Evolutionary conservation across 2,329 filamentous ascomycete genomes (phyloP).

Genomic region (Fonsecaea monophora): DNA sequence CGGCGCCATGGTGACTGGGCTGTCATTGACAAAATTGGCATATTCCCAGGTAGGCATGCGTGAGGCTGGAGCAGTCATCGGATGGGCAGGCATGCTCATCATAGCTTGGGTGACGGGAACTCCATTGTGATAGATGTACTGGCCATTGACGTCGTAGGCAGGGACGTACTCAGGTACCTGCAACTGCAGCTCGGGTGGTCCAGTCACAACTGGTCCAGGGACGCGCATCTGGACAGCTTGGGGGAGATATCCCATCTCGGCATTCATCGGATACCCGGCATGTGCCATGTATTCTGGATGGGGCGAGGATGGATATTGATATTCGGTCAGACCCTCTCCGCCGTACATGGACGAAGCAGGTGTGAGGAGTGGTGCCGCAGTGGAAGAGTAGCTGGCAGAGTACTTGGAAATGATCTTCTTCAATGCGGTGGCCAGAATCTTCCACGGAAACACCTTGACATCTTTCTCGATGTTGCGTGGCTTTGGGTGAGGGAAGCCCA

Average conservation of each 20-base stretch:
- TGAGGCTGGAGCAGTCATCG: conserved; percentile 44
- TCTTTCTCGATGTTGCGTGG: conserved; percentile 98
- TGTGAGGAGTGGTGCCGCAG: conserved; percentile 56
- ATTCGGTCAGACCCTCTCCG: conserved; percentile 56
- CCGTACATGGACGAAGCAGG: conserved; percentile 50
- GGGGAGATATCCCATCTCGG: conserved; percentile 29
- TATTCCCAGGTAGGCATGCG: conserved; percentile 49
- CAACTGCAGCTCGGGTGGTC: conserved; percentile 36
- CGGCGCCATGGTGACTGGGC: conserved; percentile 43
- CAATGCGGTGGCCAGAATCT: conserved; percentile 80
- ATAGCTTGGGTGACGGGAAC: conserved; percentile 31
- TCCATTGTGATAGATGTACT: conserved; percentile 34
- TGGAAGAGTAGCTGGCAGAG: conserved; percentile 73
- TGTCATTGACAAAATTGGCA: conserved; percentile 43
- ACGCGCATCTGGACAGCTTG: conserved; percentile 26
- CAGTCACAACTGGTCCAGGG: conserved; percentile 30
- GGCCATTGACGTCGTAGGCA: conserved; percentile 30
- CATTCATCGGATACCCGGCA: conserved; percentile 20
- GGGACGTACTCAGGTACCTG: conserved; percentile 34
- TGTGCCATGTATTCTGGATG: conserved; percentile 44
- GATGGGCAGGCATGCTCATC: conserved; percentile 32
- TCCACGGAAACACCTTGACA: conserved; percentile 98
- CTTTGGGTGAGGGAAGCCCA: conserved; percentile 94
- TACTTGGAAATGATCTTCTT: conserved; percentile 99
- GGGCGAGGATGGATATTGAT: conserved; percentile 56